These are phyloP conservation scores for Trametes cinnabarina DNA, from an alignment of 768 basidiomycete genomes.

Conservation along the genomic window DNA sequence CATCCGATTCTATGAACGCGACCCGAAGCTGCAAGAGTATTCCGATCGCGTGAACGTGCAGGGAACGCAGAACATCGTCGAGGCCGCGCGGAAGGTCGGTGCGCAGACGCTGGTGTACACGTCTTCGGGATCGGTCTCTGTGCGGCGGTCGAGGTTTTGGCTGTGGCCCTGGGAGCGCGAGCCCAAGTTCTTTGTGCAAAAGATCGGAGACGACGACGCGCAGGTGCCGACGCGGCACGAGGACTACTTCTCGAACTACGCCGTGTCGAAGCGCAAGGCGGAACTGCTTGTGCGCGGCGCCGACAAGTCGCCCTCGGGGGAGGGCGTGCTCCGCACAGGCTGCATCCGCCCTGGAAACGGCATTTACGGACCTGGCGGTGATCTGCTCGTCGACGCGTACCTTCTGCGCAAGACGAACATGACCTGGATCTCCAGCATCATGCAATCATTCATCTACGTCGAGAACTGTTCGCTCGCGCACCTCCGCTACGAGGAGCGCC, in stretches of 20 bases:
- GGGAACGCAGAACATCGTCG: constrained; percentile 67
- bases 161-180: constrained; percentile 75
- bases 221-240: constrained; percentile 51
- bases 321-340: constrained; percentile 59
- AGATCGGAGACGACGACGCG: constrained; percentile 60
- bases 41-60: constrained; percentile 64
- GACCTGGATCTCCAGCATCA: constrained; percentile 55
- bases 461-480: constrained; percentile 76
- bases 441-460: constrained; percentile 70
- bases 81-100: constrained; percentile 53
- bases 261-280: constrained; percentile 58
- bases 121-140: constrained; percentile 65
- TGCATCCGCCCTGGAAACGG: constrained; percentile 79
- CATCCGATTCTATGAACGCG: constrained; percentile 76
- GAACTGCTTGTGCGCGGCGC: constrained; percentile 49
- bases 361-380: constrained; percentile 72
- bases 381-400: constrained; percentile 64
- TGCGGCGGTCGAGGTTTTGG: constrained; percentile 58
- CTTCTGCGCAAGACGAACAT: constrained; percentile 59
- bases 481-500: constrained; percentile 68
- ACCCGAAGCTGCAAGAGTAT: constrained; percentile 44
- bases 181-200: constrained; percentile 58
- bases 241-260: constrained; percentile 78
- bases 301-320: constrained; percentile 34
- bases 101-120: constrained; percentile 65